Evolutionary conservation across 1,284 basidiomycete genomes (phyloP), one percentile per base, ranked within the genome.

Genomic region (Puccinia horiana): DNA sequence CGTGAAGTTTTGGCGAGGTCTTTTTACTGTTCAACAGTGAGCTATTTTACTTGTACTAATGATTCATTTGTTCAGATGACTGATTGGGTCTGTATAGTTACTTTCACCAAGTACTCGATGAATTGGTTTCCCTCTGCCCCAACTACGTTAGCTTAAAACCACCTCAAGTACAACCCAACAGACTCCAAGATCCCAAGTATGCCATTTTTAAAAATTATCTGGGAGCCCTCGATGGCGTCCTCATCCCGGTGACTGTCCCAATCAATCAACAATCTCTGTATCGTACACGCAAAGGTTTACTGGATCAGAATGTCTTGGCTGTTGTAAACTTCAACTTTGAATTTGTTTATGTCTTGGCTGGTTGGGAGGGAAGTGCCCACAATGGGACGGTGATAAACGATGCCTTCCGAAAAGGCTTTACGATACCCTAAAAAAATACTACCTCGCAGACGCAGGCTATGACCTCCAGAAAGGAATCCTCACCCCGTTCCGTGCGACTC

Each of bases 361-460:
- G 74, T 29, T 76, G 74, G 74, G 74, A 76, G 23, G 74, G 74
- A 1, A 76, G 54, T 61, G 37, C 72, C 18, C 72, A 74, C 35
- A 16, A 74, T 54, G 20, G 23, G 5, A 12, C 14, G 9, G 72
- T 74, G 11, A 20, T 74, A 0, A 14, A 9, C 11, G 40, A 49
- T 54, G 72, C 72, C 23, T n/a, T 52, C 26, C 8, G 23, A 11
- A 56, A 54, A 8, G n/a, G 20, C 5, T 14, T 74, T 1, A 37
- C 1, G 8, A 56, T 74, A 1, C 72, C 49, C 0, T 8, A 5
- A 37, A 37, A 6, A 37, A 42, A 20, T 54, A 54, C 20, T 74
- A 32, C 20, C 32, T 74, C 18, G 49, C 47, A 11, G 26, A 74
- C 5, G 47, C 47, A 5, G 72, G 47, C 4, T 74, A 74, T 23